Evolutionary conservation across 371 early-diverging fungal species (phyloP).

Genomic region (Saksenaea vasiformis): DNA sequence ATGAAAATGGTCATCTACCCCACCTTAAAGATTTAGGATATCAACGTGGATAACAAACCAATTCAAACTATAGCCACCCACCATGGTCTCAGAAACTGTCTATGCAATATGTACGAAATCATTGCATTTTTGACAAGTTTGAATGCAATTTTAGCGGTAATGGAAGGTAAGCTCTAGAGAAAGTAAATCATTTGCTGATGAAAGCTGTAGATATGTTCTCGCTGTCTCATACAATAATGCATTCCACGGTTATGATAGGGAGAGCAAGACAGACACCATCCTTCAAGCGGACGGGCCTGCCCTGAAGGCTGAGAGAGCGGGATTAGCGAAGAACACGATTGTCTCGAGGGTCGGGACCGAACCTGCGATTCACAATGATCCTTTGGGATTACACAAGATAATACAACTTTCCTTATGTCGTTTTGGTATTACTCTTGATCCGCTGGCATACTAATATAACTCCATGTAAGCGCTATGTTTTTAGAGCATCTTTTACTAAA

Average conservation of each 20-base stretch:
- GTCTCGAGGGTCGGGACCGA: conserved; percentile 4
- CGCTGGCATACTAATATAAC: too few species aligned
- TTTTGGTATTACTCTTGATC: too few species aligned
- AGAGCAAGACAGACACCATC: conserved; percentile 73
- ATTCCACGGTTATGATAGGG: conserved; percentile 85
- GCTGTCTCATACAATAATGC: conserved; percentile 97
- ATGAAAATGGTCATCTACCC: conserved; percentile 80
- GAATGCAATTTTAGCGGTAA: conserved; percentile 95
- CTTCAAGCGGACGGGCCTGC: conserved; percentile 96
- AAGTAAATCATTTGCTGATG: background rate
- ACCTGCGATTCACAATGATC: conserved; percentile 47
- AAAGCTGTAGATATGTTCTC: conserved; percentile 59
- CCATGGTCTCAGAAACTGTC: conserved; percentile 87
- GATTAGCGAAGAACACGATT: conserved; percentile 56
- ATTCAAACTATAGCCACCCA: conserved; percentile 90
- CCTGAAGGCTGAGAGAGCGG: conserved; percentile 89
- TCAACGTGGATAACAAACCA: conserved; percentile 92
- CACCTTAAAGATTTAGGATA: conserved; percentile 94
- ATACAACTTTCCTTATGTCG: too few species aligned
- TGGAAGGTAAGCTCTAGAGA: conserved; percentile 46
- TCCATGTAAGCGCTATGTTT: too few species aligned
- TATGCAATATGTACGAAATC: conserved; percentile 96
- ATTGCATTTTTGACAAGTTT: conserved; percentile 98
- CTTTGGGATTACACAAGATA: conserved; percentile 90
- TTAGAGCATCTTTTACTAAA: too few species aligned